phyloP scores from a whole-genome alignment of 129 eudicot species.

The Ambrosia artemisiifolia region DNA sequence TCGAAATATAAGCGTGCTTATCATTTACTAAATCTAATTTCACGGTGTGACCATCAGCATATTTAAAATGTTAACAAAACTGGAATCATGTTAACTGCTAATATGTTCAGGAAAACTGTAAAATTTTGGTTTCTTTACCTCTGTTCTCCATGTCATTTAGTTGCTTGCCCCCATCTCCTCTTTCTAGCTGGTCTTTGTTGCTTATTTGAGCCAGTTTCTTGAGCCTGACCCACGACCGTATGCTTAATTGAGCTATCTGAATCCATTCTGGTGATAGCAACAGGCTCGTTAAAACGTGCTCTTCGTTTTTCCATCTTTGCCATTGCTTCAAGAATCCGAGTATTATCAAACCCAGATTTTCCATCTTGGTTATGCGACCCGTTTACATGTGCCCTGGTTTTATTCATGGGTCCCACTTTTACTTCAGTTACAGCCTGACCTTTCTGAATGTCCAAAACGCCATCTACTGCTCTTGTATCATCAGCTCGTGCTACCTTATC shows the following conservation, averaged over 20 bases:
- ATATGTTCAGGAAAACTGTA: neutral
- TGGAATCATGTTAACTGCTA: neutral
- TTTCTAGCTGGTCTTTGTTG: constrained; percentile 71
- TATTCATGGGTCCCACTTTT: constrained; percentile 12
- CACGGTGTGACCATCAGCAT: neutral
- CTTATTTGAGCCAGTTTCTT: constrained; percentile 26
- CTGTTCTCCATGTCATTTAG: neutral
- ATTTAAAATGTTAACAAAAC: neutral
- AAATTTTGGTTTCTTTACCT: neutral
- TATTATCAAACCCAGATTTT: constrained; percentile 32
- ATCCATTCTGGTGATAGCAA: constrained; percentile 29
- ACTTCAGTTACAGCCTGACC: constrained; percentile 51
- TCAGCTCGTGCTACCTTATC: constrained; percentile 21
- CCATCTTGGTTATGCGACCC: constrained; percentile 10
- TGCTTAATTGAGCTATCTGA: constrained; percentile 21
- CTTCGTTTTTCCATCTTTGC: constrained; percentile 84
- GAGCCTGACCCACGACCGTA: constrained; percentile 5
- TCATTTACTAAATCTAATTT: neutral
- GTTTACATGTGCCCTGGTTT: constrained; percentile 14
- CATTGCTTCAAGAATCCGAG: constrained; percentile 54
- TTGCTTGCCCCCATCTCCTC: constrained; percentile 67
- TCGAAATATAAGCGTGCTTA: neutral
- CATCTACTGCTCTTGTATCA: constrained; percentile 18
- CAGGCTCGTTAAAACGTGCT: constrained; percentile 67
- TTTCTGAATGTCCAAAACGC: constrained; percentile 48